A percentile compares a stretch with the other conserved stretches of the same genome.
Conservation (phyloP, 176 grass and related monocot species). For the Musa troglodytarum region DNA sequence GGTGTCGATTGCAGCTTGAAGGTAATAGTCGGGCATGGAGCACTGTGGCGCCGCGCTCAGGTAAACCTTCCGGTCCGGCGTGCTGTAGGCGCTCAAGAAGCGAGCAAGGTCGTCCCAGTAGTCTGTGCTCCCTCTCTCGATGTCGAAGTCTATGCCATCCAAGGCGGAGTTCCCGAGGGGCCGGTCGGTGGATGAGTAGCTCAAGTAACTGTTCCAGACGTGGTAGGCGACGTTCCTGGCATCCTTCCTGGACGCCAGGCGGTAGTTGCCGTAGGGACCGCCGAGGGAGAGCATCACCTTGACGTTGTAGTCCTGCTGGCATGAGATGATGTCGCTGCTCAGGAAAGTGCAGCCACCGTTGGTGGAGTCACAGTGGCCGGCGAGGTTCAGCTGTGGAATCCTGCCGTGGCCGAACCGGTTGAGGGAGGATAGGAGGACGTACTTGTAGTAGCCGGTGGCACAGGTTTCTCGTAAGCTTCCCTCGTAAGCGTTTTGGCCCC, state of each 20-base stretch:
- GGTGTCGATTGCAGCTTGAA: constrained; percentile 32
- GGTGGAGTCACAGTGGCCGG: neutral
- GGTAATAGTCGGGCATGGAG: constrained; percentile 33
- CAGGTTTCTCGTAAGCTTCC: constrained; percentile 39
- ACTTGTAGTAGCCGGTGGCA: constrained; percentile 53
- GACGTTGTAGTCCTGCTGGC: neutral
- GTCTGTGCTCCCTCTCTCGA: constrained; percentile 24
- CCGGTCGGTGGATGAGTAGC: constrained; percentile 17
- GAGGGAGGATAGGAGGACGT: constrained; percentile 45
- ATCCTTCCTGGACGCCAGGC: constrained; percentile 34
- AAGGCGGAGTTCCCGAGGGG: constrained; percentile 53
- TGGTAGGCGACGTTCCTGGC: constrained; percentile 49
- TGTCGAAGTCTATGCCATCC: constrained; percentile 71
- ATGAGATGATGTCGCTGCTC: neutral
- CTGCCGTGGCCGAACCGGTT: neutral
- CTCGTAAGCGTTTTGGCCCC: constrained; percentile 64
- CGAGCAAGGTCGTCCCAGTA: constrained; percentile 43
- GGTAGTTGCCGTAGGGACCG: constrained; percentile 26
- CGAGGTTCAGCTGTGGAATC: neutral
- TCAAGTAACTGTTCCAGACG: constrained; percentile 59
- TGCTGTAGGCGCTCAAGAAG: constrained; percentile 21
- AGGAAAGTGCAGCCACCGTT: neutral
- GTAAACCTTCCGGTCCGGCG: constrained; percentile 6
- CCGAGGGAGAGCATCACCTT: constrained; percentile 71
- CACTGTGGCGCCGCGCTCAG: constrained; percentile 49